These are phyloP conservation scores for Ceratocystis alfenasii DNA, from an alignment of 2,329 filamentous ascomycete genomes.

Conservation along the genomic window DNA sequence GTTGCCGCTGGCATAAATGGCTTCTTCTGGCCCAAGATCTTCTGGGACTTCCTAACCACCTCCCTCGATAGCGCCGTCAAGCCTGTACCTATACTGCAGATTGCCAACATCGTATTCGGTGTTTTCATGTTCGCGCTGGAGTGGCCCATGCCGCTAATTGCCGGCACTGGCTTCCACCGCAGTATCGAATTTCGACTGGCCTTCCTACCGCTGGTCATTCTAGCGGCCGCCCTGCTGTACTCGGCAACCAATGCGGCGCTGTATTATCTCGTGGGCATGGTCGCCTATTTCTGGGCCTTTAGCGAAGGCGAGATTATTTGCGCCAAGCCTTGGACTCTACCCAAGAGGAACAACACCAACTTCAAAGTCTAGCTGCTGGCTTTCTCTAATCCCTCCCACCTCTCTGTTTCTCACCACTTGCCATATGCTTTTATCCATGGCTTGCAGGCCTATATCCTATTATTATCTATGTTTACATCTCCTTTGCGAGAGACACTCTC, in stretches of 20 bases:
- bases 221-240: constrained; percentile 69
- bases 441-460: not conserved
- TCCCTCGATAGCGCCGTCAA: constrained; percentile 77
- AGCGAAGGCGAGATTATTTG: constrained; percentile 83
- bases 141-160: constrained; percentile 72
- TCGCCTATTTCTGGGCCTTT: constrained; percentile 92
- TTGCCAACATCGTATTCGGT: constrained; percentile 76
- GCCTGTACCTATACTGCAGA: constrained; percentile 78
- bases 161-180: constrained; percentile 66
- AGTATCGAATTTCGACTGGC: constrained; percentile 79
- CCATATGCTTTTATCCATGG: not conserved
- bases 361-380: constrained; percentile 11
- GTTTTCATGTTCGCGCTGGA: constrained; percentile 72
- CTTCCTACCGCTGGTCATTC: constrained; percentile 63
- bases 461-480: too few relatives aligned
- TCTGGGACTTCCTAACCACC: constrained; percentile 92
- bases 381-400: constrained; percentile 7
- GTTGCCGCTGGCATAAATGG: constrained; percentile 67
- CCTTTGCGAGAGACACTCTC: too few relatives aligned
- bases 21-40: constrained; percentile 98
- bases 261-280: constrained; percentile 79
- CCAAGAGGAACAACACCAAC: constrained; percentile 37
- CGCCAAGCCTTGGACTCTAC: constrained; percentile 57
- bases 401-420: not conserved
- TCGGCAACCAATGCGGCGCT: constrained; percentile 85